Evolutionary conservation across 106 monocot genomes (phyloP).

Genomic region (Dendrobium huoshanense): DNA sequence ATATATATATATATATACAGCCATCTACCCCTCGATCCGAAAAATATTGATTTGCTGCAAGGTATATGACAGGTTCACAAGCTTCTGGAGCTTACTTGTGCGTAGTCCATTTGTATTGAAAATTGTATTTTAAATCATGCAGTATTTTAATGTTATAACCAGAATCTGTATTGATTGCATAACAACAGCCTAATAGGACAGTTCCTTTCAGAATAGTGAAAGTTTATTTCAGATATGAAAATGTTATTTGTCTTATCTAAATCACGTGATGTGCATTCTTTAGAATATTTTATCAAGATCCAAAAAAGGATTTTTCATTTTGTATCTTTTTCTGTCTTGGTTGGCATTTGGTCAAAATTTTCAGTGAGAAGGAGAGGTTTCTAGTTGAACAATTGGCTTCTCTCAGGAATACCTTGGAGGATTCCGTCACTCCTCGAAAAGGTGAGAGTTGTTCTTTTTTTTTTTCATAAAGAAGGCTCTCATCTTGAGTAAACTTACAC

Average conservation of each 20-base stretch:
- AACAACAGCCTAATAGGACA: neutral
- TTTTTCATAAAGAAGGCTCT: neutral
- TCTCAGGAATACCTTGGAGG: neutral
- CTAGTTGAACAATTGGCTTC: constrained; percentile 6
- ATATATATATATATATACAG: neutral
- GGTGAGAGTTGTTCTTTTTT: neutral
- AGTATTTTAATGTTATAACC: neutral
- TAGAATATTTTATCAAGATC: neutral
- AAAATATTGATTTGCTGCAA: no score
- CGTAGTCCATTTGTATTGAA: no score
- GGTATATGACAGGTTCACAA: no score
- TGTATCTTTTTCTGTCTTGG: neutral
- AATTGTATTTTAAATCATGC: neutral
- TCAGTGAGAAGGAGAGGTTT: constrained; percentile 7
- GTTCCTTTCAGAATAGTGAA: neutral
- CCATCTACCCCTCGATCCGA: no score
- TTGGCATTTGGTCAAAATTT: neutral
- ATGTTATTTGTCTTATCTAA: neutral
- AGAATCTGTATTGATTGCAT: neutral
- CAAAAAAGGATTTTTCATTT: neutral
- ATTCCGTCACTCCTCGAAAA: neutral
- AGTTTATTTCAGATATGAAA: neutral
- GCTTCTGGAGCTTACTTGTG: no score
- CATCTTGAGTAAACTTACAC: neutral
- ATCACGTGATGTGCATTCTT: neutral